Evolutionary conservation across 768 basidiomycete species (phyloP).

Genomic region (Sutorius australiensis): DNA sequence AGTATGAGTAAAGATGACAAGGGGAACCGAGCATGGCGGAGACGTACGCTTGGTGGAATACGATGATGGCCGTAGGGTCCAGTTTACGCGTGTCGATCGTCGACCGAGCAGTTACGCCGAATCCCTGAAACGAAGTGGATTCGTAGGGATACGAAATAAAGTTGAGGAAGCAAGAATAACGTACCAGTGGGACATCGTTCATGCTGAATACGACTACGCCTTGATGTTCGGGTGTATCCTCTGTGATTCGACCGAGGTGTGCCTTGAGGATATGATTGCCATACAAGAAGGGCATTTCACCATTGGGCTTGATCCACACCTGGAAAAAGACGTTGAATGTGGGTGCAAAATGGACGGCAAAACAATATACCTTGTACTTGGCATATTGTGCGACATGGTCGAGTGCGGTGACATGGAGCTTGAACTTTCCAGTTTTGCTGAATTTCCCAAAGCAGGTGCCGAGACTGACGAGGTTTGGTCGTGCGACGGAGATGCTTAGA

Average conservation of each 20-base stretch:
- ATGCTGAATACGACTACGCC: constrained; percentile 96
- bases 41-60: constrained; percentile 92
- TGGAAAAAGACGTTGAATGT: constrained; percentile 28
- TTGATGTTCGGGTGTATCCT: constrained; percentile 98
- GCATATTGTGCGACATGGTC: constrained; percentile 95
- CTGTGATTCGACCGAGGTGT: constrained; percentile 97
- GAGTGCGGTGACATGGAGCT: constrained; percentile 89
- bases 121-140: constrained; percentile 57
- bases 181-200: constrained; percentile 88
- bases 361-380: constrained; percentile 80
- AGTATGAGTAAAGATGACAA: constrained; percentile 6
- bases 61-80: constrained; percentile 95
- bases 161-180: constrained; percentile 12
- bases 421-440: constrained; percentile 96
- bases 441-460: constrained; percentile 99
- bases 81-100: constrained; percentile 95
- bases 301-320: constrained; percentile 99
- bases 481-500: constrained; percentile 84
- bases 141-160: neutral
- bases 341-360: neutral
- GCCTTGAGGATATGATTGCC: constrained; percentile 99
- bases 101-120: constrained; percentile 94
- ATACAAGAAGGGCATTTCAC: constrained; percentile 99
- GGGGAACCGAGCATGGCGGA: neutral
- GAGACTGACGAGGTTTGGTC: constrained; percentile 86